Base-by-base conservation (phyloP, 139 green algal species). In the Chlamydomonas asymmetrica region DNA sequence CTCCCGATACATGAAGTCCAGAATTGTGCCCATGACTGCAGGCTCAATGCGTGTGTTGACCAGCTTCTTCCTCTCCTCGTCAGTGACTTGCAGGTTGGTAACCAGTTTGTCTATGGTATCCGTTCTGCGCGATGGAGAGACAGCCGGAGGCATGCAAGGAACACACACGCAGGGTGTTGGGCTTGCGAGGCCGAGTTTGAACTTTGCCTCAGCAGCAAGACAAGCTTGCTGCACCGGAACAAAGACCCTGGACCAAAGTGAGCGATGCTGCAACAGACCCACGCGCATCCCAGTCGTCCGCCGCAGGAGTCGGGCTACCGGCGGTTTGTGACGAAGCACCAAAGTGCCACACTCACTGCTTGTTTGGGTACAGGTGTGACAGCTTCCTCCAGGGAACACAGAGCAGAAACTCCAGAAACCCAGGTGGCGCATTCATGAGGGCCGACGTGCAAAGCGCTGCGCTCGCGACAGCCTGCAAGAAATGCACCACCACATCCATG, bases 321-420 rank as follows among this genome's bases (percentile, higher is more conserved):
- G n/a, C n/a, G n/a, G n/a, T n/a, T n/a, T n/a, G n/a, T n/a, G n/a
- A n/a, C n/a, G n/a, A n/a, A n/a, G n/a, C n/a, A n/a, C n/a, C n/a
- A n/a, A n/a, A n/a, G n/a, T n/a, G n/a, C 18, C 54, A 37, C 13
- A 63, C 56, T 3, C 56, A 63, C 56, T 7, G 69, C 57, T 54
- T 78, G 69, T 82, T 77, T 31, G 76, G 81, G 68, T 80, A 81
- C 34, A 91, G 64, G 40, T 82, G 65, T 5, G 81, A 82, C 39
- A 94, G 78, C 45, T 89, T 80, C 9, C 76, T 70, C 90, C 90
- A 94, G 1, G 90, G 90, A n/a, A 93, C 81, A 54, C 89, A 91
- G 3, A 94, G 78, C 71, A 94, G 67, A 74, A 94, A 94, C 70
- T 94, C 89, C 61, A 94, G 74, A 48, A 94, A 94, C 0, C 87